These are phyloP conservation scores for Sporothrix protearum DNA, from an alignment of 2,329 filamentous ascomycete species.

Conservation along the genomic window DNA sequence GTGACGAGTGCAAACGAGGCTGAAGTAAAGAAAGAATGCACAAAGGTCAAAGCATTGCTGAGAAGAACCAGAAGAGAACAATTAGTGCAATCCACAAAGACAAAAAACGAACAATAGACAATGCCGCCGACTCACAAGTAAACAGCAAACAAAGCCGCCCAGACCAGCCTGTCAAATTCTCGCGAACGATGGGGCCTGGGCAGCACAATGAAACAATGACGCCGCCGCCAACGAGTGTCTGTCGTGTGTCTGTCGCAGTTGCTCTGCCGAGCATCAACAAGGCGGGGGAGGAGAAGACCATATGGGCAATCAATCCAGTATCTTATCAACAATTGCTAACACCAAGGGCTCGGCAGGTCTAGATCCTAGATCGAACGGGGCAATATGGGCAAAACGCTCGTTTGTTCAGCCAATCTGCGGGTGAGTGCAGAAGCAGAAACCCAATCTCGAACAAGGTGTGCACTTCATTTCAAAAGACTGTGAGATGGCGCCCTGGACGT, in stretches of 20 bases:
- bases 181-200: neutral
- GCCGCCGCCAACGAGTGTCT: neutral
- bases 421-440: conserved; percentile 16
- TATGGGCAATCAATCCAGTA: neutral
- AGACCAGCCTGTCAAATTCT: neutral
- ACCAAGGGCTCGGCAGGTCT: neutral
- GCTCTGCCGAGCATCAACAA: conserved; percentile 10
- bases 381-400: conserved; percentile 16
- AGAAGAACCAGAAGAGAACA: neutral
- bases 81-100: neutral
- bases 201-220: conserved; percentile 2
- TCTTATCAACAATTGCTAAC: neutral
- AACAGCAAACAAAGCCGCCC: neutral
- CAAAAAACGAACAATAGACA: neutral
- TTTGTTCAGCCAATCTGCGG: conserved; percentile 14
- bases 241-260: neutral
- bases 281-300: neutral
- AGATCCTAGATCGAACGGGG: neutral
- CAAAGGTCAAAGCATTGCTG: neutral
- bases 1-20: conserved; percentile 17
- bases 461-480: conserved; percentile 1
- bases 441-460: conserved; percentile 6
- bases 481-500: neutral
- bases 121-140: neutral
- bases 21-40: neutral